Percentiles rank a stretch among this genome's conserved stretches.
Evolutionary conservation across 371 early-diverging fungal genomes (phyloP).

Genomic region (Mucor racemosus): DNA sequence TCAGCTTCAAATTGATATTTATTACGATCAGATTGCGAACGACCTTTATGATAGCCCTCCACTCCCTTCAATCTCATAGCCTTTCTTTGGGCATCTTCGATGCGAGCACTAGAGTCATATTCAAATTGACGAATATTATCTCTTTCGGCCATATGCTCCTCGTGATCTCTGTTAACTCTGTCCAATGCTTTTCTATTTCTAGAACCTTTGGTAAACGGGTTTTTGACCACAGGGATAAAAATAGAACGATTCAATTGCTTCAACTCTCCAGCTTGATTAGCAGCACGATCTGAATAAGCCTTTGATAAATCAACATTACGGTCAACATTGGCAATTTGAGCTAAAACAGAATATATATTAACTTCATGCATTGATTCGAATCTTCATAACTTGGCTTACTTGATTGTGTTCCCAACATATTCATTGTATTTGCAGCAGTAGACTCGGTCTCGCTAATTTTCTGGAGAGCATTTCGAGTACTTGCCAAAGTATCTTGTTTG

Average conservation of each 20-base stretch:
- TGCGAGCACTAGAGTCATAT: constrained; percentile 49
- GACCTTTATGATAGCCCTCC: constrained; percentile 63
- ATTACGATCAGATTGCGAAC: constrained; percentile 60
- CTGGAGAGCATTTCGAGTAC: constrained; percentile 73
- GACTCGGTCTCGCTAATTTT: constrained; percentile 70
- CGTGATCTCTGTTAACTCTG: constrained; percentile 51
- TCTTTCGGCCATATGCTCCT: constrained; percentile 47
- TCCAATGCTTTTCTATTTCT: constrained; percentile 59
- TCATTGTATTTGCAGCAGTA: constrained; percentile 66
- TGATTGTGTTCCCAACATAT: constrained; percentile 66
- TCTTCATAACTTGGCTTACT: constrained; percentile 36
- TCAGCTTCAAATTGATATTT: constrained; percentile 70
- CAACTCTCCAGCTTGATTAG: constrained; percentile 74
- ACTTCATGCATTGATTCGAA: neutral
- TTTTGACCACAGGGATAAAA: constrained; percentile 69
- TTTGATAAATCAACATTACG: constrained; percentile 75
- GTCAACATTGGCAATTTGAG: constrained; percentile 67
- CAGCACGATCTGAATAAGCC: constrained; percentile 72
- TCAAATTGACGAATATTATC: constrained; percentile 49
- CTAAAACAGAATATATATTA: constrained; percentile 28
- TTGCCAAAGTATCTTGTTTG: constrained; percentile 75
- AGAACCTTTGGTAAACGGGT: constrained; percentile 64
- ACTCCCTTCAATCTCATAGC: constrained; percentile 50
- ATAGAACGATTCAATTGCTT: constrained; percentile 82
- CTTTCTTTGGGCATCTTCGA: constrained; percentile 54